Evolutionary conservation across 352 stramenopile species (phyloP).

Genomic region (Globisporangium iwayamae): DNA sequence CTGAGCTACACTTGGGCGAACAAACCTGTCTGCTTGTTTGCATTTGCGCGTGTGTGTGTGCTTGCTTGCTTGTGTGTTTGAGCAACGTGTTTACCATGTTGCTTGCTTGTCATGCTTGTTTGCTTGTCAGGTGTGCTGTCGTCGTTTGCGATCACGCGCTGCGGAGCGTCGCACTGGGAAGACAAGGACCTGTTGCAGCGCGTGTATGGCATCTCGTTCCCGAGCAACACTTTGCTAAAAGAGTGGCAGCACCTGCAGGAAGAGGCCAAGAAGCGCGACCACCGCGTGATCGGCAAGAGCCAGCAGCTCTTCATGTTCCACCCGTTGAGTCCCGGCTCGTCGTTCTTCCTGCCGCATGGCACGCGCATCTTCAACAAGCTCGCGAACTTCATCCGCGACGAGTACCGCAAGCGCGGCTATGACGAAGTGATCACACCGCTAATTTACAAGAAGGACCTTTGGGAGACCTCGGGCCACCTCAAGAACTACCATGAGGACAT

Average conservation of each 20-base stretch:
- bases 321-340: constrained; percentile 93
- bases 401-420: constrained; percentile 91
- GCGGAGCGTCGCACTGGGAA: constrained; percentile 92
- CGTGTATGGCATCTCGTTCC: constrained; percentile 97
- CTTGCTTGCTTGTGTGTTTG: not conserved
- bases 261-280: constrained; percentile 96
- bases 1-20: constrained; percentile 82
- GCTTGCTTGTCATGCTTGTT: not conserved
- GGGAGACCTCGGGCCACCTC: constrained; percentile 96
- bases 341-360: constrained; percentile 98
- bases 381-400: constrained; percentile 69
- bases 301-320: constrained; percentile 97
- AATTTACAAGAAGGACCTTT: constrained; percentile 97
- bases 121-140: constrained; percentile 68
- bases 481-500: constrained; percentile 98
- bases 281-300: constrained; percentile 91
- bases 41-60: constrained; percentile 9
- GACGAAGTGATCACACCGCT: constrained; percentile 96
- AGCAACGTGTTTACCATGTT: not conserved
- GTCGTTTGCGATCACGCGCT: constrained; percentile 94
- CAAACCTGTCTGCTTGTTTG: constrained; percentile 22
- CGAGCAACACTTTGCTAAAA: constrained; percentile 84
- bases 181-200: constrained; percentile 92
- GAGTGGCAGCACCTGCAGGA: constrained; percentile 88
- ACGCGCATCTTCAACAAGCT: constrained; percentile 98